Evolutionary conservation across 2,329 filamentous ascomycete genomes (phyloP).

Genomic region (Capronia americana): DNA sequence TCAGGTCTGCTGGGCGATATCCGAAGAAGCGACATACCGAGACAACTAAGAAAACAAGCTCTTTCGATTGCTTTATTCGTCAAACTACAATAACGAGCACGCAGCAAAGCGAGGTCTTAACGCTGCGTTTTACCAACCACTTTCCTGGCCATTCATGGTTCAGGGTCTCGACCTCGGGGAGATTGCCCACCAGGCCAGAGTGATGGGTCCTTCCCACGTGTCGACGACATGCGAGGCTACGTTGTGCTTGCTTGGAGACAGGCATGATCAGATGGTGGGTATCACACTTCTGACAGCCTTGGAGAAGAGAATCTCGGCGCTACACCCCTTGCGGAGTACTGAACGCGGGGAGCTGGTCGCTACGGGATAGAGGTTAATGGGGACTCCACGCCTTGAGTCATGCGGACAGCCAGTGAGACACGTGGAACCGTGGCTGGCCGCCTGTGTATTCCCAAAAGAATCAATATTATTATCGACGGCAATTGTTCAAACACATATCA

Average conservation of each 20-base stretch:
- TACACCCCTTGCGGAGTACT: background rate
- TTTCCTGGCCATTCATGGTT: background rate
- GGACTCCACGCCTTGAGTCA: background rate
- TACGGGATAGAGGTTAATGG: background rate
- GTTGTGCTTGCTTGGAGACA: background rate
- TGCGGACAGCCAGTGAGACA: background rate
- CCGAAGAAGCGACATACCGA: background rate
- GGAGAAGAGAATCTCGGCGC: background rate
- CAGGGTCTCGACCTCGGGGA: constrained; percentile 8
- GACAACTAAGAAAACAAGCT: background rate
- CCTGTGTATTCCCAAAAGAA: background rate
- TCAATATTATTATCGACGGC: background rate
- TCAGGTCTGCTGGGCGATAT: background rate
- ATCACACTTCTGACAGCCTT: background rate
- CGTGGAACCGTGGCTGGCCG: background rate
- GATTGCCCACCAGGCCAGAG: constrained; percentile 14
- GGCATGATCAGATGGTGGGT: background rate
- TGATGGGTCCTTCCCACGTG: constrained; percentile 15
- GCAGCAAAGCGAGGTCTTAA: background rate
- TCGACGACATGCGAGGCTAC: constrained; percentile 2
- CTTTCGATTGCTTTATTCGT: background rate
- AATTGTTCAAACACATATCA: background rate
- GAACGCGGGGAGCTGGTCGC: background rate
- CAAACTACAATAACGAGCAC: background rate
- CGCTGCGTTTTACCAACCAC: background rate